phyloP scores from a whole-genome alignment of 164 flowering plant genomes.

The Litsea cubeba region DNA sequence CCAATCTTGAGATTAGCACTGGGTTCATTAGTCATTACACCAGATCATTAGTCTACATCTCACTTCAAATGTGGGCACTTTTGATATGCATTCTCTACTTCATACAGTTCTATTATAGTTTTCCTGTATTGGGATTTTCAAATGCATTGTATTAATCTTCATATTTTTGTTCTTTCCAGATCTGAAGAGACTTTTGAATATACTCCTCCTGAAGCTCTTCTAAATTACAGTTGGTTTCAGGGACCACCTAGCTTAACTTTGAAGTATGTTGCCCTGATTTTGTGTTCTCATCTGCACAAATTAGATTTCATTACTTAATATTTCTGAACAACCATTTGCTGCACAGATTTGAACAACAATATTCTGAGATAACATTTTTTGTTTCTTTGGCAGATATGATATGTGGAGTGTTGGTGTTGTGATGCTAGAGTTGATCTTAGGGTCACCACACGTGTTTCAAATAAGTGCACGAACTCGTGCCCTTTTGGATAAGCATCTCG shows the following conservation, averaged over 20 bases:
- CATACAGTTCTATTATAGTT: no score
- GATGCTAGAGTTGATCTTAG: conserved; percentile 83
- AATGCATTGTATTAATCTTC: no score
- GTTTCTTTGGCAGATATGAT: conserved; percentile 63
- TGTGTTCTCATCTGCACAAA: neutral
- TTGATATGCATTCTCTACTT: no score
- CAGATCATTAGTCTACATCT: no score
- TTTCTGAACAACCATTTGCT: neutral
- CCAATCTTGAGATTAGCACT: no score
- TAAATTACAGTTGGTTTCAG: conserved; percentile 72
- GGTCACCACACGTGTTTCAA: conserved; percentile 92
- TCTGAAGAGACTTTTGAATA: conserved; percentile 90
- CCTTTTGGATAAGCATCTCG: conserved; percentile 76
- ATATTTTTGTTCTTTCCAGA: conserved; percentile 29
- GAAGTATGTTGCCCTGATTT: conserved; percentile 48
- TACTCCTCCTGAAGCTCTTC: conserved; percentile 88
- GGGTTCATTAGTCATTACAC: no score
- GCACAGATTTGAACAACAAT: neutral
- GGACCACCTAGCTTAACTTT: conserved; percentile 44
- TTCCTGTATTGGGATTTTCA: no score
- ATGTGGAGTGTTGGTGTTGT: conserved; percentile 99
- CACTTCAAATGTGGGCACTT: no score
- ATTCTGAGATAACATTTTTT: conserved; percentile 2
- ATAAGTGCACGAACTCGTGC: conserved; percentile 60
- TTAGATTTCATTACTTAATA: neutral